Evolutionary conservation across 208 protist species (phyloP).

Genomic region (Naegleria fowleri): DNA sequence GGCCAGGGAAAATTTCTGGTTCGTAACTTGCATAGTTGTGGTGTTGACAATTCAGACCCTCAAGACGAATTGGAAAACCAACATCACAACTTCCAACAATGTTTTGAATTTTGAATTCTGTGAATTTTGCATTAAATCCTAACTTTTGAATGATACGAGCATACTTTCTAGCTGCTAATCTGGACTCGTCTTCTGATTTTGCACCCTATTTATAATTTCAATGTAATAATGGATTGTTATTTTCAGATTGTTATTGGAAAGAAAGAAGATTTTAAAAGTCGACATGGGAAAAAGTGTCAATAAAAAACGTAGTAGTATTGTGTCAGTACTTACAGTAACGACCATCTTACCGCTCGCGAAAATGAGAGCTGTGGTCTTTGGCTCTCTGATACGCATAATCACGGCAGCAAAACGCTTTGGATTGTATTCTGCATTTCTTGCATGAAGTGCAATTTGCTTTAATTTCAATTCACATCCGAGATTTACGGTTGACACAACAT

Average conservation of each 20-base stretch:
- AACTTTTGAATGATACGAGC: conserved; percentile 76
- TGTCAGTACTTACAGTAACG: conserved; percentile 34
- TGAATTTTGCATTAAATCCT: conserved; percentile 56
- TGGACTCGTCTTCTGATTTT: conserved; percentile 58
- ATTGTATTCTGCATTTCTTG: conserved; percentile 84
- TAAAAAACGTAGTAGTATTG: too few species aligned
- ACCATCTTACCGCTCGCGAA: conserved; percentile 83
- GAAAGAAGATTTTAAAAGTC: too few species aligned
- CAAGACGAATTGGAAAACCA: conserved; percentile 69
- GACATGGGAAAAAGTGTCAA: too few species aligned
- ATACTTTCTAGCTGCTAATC: conserved; percentile 63
- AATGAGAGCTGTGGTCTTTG: conserved; percentile 79
- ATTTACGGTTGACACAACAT: conserved; percentile 80
- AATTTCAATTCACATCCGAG: conserved; percentile 61
- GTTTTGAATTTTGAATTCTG: conserved; percentile 80
- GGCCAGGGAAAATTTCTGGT: conserved; percentile 77
- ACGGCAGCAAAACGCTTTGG: conserved; percentile 77
- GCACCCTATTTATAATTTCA: conserved; percentile 51
- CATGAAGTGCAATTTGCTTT: conserved; percentile 62
- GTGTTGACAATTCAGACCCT: conserved; percentile 56
- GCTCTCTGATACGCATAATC: conserved; percentile 76
- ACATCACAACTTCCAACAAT: conserved; percentile 76
- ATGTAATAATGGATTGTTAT: conserved; percentile 33
- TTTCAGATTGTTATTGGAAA: conserved; percentile 8
- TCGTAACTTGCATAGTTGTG: conserved; percentile 55